Evolutionary conservation across 2,329 filamentous ascomycete genomes (phyloP).

Genomic region (Emericellopsis cladophorae): DNA sequence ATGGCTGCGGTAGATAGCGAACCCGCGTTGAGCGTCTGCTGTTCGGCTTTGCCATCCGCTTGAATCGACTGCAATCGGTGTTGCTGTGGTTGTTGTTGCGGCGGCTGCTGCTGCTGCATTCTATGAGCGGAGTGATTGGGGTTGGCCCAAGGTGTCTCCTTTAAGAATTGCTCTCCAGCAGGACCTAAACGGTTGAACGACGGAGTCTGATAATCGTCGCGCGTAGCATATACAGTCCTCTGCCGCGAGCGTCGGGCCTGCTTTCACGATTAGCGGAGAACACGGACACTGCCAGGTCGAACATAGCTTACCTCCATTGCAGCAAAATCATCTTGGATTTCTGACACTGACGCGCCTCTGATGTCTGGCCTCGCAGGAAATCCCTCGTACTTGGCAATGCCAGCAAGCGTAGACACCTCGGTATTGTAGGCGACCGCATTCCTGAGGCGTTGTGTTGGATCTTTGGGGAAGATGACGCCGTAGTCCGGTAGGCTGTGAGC

Average conservation of each 20-base stretch:
- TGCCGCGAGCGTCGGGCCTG: slow-evolving; percentile 21
- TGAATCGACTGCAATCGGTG: slow-evolving; percentile 18
- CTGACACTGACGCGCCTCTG: slow-evolving; percentile 53
- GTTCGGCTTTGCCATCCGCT: slow-evolving; percentile 6
- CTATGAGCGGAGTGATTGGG: slow-evolving; percentile 67
- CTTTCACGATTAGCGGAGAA: slow-evolving; percentile 9
- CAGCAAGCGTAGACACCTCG: slow-evolving; percentile 83
- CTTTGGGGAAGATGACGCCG: slow-evolving; percentile 66
- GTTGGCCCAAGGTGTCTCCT: slow-evolving; percentile 87
- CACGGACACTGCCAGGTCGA: too few relatives aligned
- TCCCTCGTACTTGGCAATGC: slow-evolving; percentile 86
- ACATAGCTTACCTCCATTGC: slow-evolving; percentile 60
- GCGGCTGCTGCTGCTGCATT: slow-evolving; percentile 18
- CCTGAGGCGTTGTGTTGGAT: slow-evolving; percentile 62
- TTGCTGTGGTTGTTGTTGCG: slow-evolving; percentile 17
- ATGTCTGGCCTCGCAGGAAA: slow-evolving; percentile 93
- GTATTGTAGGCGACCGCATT: slow-evolving; percentile 89
- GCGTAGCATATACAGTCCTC: slow-evolving; percentile 9
- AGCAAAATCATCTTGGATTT: slow-evolving; percentile 77
- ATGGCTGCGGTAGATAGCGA: slow-evolving; percentile 9
- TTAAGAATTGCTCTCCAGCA: slow-evolving; percentile 75
- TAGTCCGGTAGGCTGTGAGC: slow-evolving; percentile 74
- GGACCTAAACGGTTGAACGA: slow-evolving; percentile 41
- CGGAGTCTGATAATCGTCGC: slow-evolving; percentile 34
- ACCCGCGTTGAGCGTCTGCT: slow-evolving; percentile 6